phyloP scores from a whole-genome alignment of 352 stramenopile species.

The Proteromonas lacertae region DNA sequence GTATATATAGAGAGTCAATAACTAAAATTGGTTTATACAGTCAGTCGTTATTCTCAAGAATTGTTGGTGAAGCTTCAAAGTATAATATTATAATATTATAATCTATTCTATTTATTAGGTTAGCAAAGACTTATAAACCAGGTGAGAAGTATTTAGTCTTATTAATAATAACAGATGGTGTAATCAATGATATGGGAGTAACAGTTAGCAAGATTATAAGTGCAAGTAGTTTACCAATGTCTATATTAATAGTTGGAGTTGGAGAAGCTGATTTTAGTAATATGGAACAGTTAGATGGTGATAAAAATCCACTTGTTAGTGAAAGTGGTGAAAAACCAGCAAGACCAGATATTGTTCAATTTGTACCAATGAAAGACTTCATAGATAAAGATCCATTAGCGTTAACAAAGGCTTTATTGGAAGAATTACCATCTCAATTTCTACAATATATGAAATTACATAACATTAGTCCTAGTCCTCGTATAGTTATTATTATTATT shows the following conservation, averaged over 20 bases:
- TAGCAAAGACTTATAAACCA: constrained; percentile 40
- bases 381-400: constrained; percentile 7
- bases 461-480: constrained; percentile 13
- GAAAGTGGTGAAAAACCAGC: constrained; percentile 10
- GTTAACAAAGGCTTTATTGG: constrained; percentile 20
- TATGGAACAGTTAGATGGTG: constrained; percentile 28
- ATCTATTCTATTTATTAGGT: too few species aligned
- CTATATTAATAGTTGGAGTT: constrained; percentile 30
- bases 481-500: too few species aligned
- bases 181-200: constrained; percentile 24
- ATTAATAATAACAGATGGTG: constrained; percentile 45
- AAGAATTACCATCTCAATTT: constrained; percentile 27
- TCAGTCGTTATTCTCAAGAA: constrained; percentile 15
- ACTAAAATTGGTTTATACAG: constrained; percentile 9
- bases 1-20: constrained; percentile 13
- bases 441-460: constrained; percentile 30
- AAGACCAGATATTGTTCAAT: constrained; percentile 30
- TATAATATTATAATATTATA: too few species aligned
- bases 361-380: constrained; percentile 17
- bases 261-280: constrained; percentile 23
- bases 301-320: constrained; percentile 10
- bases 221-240: constrained; percentile 16
- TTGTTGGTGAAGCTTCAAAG: too few species aligned
- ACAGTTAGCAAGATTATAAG: constrained; percentile 18
- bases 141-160: constrained; percentile 43